Evolutionary conservation across 1,284 basidiomycete species (phyloP).

Genomic region (Naganishia cerealis): DNA sequence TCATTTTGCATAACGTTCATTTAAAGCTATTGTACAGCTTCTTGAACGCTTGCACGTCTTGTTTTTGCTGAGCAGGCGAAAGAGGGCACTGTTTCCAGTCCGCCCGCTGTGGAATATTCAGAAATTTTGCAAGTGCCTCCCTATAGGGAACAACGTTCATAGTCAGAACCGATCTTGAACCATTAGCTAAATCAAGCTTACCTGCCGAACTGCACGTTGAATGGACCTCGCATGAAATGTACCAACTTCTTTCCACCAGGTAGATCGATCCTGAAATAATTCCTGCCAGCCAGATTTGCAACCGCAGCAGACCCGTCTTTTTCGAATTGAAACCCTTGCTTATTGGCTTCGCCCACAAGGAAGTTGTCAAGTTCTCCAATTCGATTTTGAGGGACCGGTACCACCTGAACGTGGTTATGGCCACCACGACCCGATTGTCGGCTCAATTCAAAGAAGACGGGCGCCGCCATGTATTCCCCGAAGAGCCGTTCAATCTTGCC

Average conservation of each 20-base stretch:
- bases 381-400: conserved; percentile 72
- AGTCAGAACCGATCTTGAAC: background rate
- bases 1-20: background rate
- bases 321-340: conserved; percentile 62
- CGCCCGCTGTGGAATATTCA: conserved; percentile 71
- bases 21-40: conserved; percentile 62
- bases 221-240: conserved; percentile 75
- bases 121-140: conserved; percentile 70
- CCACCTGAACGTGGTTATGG: conserved; percentile 84
- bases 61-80: conserved; percentile 75
- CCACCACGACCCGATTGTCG: conserved; percentile 80
- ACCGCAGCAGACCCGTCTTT: conserved; percentile 56
- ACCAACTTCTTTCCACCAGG: conserved; percentile 82
- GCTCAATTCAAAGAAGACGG: conserved; percentile 85
- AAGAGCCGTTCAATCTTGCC: conserved; percentile 70
- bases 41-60: conserved; percentile 78
- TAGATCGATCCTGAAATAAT: conserved; percentile 83
- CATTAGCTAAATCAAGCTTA: conserved; percentile 53
- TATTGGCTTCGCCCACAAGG: conserved; percentile 60
- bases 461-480: conserved; percentile 65
- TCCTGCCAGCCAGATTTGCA: conserved; percentile 16
- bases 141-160: conserved; percentile 54
- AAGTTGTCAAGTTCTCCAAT: conserved; percentile 24
- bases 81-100: conserved; percentile 88
- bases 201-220: conserved; percentile 90